phyloP scores from a whole-genome alignment of 305 asterid genomes.

The Plantago coronopus region DNA sequence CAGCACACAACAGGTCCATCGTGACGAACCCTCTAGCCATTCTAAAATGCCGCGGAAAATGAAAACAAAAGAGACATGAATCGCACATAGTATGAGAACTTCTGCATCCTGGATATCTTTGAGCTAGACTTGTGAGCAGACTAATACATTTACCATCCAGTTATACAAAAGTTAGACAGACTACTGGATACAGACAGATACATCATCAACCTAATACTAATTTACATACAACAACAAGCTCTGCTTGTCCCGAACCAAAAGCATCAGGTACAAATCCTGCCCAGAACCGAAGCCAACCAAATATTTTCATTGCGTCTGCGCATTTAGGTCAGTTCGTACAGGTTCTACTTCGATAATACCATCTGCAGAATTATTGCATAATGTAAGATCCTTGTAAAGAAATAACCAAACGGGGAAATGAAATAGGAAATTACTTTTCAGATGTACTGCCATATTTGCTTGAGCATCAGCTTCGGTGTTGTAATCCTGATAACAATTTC shows the following conservation, averaged over 20 bases:
- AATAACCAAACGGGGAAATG: neutral
- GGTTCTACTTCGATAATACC: conserved; percentile 72
- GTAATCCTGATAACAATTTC: conserved; percentile 43
- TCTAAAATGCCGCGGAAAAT: neutral
- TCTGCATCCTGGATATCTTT: no score
- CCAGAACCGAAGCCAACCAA: neutral
- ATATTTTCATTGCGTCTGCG: neutral
- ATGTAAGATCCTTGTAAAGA: conserved; percentile 12
- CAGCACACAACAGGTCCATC: no score
- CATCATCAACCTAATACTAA: neutral
- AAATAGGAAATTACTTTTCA: conserved; percentile 38
- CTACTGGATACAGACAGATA: conserved; percentile 3
- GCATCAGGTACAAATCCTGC: neutral
- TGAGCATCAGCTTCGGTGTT: conserved; percentile 91
- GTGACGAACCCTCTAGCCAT: no score
- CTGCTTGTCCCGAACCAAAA: neutral
- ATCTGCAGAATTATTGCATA: conserved; percentile 39
- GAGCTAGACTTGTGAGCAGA: neutral
- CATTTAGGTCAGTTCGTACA: conserved; percentile 29
- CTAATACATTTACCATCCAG: neutral
- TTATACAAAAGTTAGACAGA: neutral
- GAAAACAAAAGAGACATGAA: neutral
- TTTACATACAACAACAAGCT: conserved; percentile 3
- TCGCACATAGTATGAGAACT: neutral
- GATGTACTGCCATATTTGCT: conserved; percentile 76